phyloP scores from a whole-genome alignment of 805 yeast genomes.

The Soucietia sequanensis region DNA sequence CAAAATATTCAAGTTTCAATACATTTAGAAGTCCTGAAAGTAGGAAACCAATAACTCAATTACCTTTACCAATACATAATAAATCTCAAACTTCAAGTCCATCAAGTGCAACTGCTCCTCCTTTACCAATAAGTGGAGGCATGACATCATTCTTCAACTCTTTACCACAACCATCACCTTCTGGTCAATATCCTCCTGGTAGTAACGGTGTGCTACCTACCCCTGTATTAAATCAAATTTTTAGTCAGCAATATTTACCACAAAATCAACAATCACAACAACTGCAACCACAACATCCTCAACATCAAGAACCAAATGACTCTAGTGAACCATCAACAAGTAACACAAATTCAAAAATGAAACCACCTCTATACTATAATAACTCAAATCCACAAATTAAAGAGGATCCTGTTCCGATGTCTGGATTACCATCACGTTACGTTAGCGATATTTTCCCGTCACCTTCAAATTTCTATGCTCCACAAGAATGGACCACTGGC shows the following conservation, averaged over 20 bases:
- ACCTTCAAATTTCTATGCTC: conserved; percentile 71
- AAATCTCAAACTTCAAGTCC: conserved; percentile 44
- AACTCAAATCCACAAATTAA: conserved; percentile 11
- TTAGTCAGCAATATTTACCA: conserved; percentile 24
- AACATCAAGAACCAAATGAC: conserved; percentile 3
- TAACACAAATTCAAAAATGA: conserved; percentile 5
- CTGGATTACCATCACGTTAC: conserved; percentile 68
- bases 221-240: conserved; percentile 20
- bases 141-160: conserved; percentile 20
- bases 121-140: conserved; percentile 24
- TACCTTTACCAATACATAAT: conserved; percentile 34
- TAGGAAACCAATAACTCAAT: conserved; percentile 26
- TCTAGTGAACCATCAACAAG: conserved; percentile 1
- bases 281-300: conserved; percentile 2
- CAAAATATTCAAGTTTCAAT: conserved; percentile 18
- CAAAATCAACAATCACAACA: conserved; percentile 19
- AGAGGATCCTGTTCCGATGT: conserved; percentile 69
- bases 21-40: conserved; percentile 30
- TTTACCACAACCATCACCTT: conserved; percentile 23
- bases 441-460: conserved; percentile 75
- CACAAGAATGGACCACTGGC: conserved; percentile 46
- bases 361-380: conserved; percentile 6
- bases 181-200: conserved; percentile 20
- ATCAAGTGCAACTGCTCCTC: conserved; percentile 38
- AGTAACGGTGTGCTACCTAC: conserved; percentile 15